phyloP scores from a whole-genome alignment of 2,329 filamentous ascomycete species.

The Ustulina deusta region DNA sequence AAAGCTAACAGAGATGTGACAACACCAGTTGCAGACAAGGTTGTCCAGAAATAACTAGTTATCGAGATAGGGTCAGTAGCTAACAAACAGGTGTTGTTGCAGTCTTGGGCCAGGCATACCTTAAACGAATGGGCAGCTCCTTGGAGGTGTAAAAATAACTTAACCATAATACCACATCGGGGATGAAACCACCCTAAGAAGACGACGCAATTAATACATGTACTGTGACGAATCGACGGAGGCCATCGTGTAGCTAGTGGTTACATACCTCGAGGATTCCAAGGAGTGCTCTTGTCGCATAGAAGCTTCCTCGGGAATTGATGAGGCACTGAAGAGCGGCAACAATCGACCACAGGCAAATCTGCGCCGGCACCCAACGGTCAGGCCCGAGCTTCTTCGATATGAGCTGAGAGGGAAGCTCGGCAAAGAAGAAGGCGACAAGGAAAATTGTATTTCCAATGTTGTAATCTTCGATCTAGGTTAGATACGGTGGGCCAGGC shows the following conservation, averaged over 20 bases:
- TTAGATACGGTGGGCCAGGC: not conserved
- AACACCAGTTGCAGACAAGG: constrained; percentile 51
- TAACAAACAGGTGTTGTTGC: not conserved
- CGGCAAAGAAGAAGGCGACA: constrained; percentile 66
- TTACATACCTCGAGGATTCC: constrained; percentile 47
- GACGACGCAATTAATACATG: not conserved
- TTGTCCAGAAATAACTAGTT: constrained; percentile 54
- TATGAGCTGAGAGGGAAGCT: constrained; percentile 71
- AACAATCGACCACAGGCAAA: constrained; percentile 50
- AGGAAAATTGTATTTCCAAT: constrained; percentile 67
- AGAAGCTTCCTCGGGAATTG: constrained; percentile 44
- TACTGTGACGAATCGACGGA: not conserved
- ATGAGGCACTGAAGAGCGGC: constrained; percentile 48
- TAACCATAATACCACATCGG: constrained; percentile 52
- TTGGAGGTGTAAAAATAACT: constrained; percentile 53
- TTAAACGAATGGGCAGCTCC: constrained; percentile 56
- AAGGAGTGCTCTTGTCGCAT: constrained; percentile 45
- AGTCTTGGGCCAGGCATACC: constrained; percentile 40
- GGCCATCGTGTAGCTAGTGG: not conserved
- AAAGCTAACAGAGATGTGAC: constrained; percentile 54
- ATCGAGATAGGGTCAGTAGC: not conserved
- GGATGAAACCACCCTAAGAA: constrained; percentile 51
- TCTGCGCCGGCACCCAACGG: constrained; percentile 51
- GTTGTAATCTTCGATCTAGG: constrained; percentile 59
- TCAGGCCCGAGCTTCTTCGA: constrained; percentile 61